Evolutionary conservation across 1,284 basidiomycete genomes (phyloP), one percentile per base, ranked within the genome.

Genomic region (Peniophora sp.): DNA sequence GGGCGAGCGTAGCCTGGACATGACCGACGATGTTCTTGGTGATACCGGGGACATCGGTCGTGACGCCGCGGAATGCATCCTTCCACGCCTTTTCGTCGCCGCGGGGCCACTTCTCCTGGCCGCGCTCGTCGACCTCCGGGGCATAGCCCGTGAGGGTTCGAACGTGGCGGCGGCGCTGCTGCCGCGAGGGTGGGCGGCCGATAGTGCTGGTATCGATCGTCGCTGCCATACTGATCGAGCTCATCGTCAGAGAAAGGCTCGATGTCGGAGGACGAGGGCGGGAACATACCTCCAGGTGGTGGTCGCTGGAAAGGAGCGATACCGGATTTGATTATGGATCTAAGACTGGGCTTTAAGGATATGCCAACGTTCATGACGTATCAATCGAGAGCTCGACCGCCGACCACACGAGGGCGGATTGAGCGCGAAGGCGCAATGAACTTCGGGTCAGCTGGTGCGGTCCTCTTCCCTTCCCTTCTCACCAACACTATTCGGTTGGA

Each of bases 31-130:
- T 75, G n/a, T 81, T 84, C 60, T 79, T 85, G 20, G 88, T 85
- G 62, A 93, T 83, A n/a, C 74, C 71, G 24, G 74, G 69, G 74
- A 56, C 58, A 83, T 86, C 79, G 34, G 70, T 72, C 58, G 83
- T 77, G 36, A 85, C 67, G 8, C 64, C 69, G 50, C 83, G 73
- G 62, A 82, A 73, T 1, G 80, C 83, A 3, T 69, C 75, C 67
- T 85, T 89, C 91, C 91, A 94, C 0, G 77, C 76, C 53, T 74
- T 69, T 64, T 93, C 89, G 39, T 94, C 88, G 36, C 92, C 92
- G 56, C 78, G 74, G 24, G 90, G 90, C 89, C 90, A 93, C 64
- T 85, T 85, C 62, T 90, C 86, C 60, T 89, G 83, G 36, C 85
- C 89, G 43, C 73, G 64, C 11, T 76, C 80, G 55, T 90, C 89